Conservation (phyloP, 768 basidiomycete genomes). For the Coprinopsis cinerea region DNA sequence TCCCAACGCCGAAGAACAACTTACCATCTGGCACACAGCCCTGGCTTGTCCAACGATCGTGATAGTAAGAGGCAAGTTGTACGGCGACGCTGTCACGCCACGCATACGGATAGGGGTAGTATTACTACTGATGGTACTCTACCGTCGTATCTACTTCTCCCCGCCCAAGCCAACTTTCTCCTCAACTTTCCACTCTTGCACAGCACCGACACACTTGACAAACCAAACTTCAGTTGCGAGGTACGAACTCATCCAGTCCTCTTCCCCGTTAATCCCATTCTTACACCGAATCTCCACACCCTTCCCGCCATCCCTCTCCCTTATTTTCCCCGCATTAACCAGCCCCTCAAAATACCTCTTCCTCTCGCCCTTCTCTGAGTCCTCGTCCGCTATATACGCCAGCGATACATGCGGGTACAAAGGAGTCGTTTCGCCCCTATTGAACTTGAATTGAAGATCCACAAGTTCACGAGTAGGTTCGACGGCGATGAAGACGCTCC, state of each 20-base stretch:
- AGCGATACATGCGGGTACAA: constrained; percentile 67
- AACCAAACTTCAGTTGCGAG: constrained; percentile 51
- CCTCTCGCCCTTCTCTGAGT: constrained; percentile 47
- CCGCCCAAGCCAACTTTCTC: constrained; percentile 23
- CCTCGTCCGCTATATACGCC: constrained; percentile 66
- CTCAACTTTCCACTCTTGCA: constrained; percentile 50
- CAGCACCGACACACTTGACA: constrained; percentile 52
- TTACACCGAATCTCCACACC: constrained; percentile 20
- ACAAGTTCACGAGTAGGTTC: constrained; percentile 38
- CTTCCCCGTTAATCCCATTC: constrained; percentile 18
- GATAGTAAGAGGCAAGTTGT: too few species aligned
- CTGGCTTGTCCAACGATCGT: too few species aligned
- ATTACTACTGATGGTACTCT: background rate
- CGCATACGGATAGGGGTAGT: too few species aligned
- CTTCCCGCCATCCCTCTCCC: constrained; percentile 17
- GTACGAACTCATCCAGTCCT: constrained; percentile 37
- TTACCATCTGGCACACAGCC: too few species aligned
- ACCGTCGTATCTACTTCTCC: background rate
- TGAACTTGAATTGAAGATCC: constrained; percentile 43
- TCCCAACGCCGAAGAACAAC: too few species aligned
- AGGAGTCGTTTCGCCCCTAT: constrained; percentile 31
- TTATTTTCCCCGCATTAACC: constrained; percentile 28
- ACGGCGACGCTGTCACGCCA: too few species aligned
- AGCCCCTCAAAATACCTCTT: constrained; percentile 40
- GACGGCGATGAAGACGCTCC: constrained; percentile 60